Percentiles rank a stretch among this genome's conserved stretches.
Evolutionary conservation across 257 asterid genomes (phyloP).

Genomic region (Solanum sejunctum): DNA sequence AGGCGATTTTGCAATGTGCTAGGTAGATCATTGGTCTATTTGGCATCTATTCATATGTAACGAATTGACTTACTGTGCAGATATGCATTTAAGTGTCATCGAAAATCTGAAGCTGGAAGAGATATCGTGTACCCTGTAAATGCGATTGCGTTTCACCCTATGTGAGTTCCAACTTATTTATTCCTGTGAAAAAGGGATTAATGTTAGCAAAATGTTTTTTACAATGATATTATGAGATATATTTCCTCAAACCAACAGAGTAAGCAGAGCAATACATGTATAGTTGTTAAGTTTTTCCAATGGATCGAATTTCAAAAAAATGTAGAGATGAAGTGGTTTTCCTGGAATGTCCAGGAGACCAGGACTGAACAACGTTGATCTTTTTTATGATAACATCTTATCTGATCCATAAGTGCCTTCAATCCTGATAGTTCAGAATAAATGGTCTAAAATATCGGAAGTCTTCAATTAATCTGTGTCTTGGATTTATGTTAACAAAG

Average conservation of each 20-base stretch:
- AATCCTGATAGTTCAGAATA: background rate
- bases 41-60: background rate
- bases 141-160: slow-evolving; percentile 89
- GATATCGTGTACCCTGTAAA: slow-evolving; percentile 83
- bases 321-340: background rate
- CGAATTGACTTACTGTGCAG: slow-evolving; percentile 23
- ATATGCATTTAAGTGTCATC: slow-evolving; percentile 87
- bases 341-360: background rate
- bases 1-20: background rate
- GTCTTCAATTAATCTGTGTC: background rate
- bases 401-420: background rate
- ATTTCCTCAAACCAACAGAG: background rate
- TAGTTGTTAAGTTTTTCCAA: background rate
- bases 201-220: background rate
- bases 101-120: slow-evolving; percentile 76
- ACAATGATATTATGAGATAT: background rate
- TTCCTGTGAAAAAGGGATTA: background rate
- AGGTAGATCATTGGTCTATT: background rate
- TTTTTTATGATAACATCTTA: background rate
- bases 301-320: background rate
- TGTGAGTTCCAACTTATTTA: slow-evolving; percentile 30
- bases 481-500: background rate
- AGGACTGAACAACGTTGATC: background rate
- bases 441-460: background rate
- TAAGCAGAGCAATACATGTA: background rate